Conservation (phyloP, 192 early-diverging fungal genomes). For the Podila horticola region DNA sequence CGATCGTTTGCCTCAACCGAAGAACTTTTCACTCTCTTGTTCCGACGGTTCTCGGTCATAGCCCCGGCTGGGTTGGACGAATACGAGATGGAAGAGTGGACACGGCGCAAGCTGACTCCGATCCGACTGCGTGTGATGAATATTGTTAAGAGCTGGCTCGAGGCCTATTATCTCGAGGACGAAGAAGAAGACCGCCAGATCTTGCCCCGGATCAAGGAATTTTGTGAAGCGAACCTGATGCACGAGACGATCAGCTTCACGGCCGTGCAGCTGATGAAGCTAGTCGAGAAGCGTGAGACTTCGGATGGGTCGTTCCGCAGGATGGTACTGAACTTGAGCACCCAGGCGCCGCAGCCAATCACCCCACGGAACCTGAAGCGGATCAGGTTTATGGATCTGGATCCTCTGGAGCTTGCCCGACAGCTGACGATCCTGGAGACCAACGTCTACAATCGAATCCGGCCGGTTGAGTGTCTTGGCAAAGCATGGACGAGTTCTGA, state of each 20-base stretch:
- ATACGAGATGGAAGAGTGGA: constrained; percentile 80
- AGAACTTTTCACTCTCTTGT: constrained; percentile 80
- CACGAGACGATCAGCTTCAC: constrained; percentile 73
- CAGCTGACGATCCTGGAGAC: constrained; percentile 93
- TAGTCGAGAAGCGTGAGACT: constrained; percentile 75
- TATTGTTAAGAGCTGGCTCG: constrained; percentile 94
- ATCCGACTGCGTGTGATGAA: constrained; percentile 94
- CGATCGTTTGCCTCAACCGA: constrained; percentile 87
- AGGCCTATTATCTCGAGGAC: constrained; percentile 86
- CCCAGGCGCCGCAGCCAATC: constrained; percentile 75
- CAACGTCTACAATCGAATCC: constrained; percentile 78
- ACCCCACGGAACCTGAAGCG: constrained; percentile 79
- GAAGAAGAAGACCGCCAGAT: constrained; percentile 70
- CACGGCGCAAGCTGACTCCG: constrained; percentile 85
- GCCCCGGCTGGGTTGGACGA: constrained; percentile 72
- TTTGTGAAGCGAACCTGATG: constrained; percentile 78
- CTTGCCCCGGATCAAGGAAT: constrained; percentile 76
- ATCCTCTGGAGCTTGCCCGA: constrained; percentile 89
- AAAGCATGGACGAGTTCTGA: constrained; percentile 73
- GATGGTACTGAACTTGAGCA: constrained; percentile 65
- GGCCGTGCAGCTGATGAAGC: constrained; percentile 71
- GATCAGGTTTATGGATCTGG: constrained; percentile 84
- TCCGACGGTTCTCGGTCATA: constrained; percentile 79
- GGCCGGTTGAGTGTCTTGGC: constrained; percentile 69
- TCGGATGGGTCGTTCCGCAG: constrained; percentile 63